Conservation (phyloP, 345 rosid species). For the Eucalyptus regnans region DNA sequence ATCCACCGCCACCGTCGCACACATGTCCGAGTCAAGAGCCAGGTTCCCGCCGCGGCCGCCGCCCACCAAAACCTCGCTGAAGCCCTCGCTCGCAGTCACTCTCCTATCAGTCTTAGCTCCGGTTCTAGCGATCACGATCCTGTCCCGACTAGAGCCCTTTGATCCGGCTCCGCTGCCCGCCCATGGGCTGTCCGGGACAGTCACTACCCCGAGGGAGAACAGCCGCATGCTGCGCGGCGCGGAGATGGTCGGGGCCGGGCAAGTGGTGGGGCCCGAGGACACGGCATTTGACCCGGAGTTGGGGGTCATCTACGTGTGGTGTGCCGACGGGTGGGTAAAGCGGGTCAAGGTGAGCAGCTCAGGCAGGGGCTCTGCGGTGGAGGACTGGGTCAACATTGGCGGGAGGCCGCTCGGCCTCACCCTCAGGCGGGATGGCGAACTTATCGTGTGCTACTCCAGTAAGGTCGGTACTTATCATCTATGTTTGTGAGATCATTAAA, state of each 20-base stretch:
- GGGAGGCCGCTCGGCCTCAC: slow-evolving; percentile 87
- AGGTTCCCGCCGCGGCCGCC: background rate
- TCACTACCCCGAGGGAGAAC: background rate
- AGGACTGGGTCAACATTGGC: slow-evolving; percentile 54
- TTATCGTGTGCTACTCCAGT: slow-evolving; percentile 57
- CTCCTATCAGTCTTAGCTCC: background rate
- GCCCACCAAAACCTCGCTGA: background rate
- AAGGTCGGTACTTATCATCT: slow-evolving; percentile 20
- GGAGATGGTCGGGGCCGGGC: background rate
- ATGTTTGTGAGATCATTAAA: too few species aligned
- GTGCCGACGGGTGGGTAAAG: slow-evolving; percentile 73
- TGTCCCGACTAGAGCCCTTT: background rate
- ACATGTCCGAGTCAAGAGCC: background rate
- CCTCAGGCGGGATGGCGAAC: slow-evolving; percentile 15
- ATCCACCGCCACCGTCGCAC: background rate
- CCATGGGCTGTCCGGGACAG: background rate
- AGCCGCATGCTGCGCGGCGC: background rate
- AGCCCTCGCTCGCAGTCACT: background rate
- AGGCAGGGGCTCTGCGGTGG: slow-evolving; percentile 1
- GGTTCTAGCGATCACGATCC: background rate
- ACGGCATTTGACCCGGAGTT: slow-evolving; percentile 25
- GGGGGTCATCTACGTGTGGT: slow-evolving; percentile 34
- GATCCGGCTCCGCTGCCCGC: background rate
- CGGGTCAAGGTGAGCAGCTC: slow-evolving; percentile 19
- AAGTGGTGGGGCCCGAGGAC: slow-evolving; percentile 33